Evolutionary conservation across 352 stramenopile species (phyloP), one percentile per base, ranked within the genome.

Genomic region (Phytophthora citrophthora): DNA sequence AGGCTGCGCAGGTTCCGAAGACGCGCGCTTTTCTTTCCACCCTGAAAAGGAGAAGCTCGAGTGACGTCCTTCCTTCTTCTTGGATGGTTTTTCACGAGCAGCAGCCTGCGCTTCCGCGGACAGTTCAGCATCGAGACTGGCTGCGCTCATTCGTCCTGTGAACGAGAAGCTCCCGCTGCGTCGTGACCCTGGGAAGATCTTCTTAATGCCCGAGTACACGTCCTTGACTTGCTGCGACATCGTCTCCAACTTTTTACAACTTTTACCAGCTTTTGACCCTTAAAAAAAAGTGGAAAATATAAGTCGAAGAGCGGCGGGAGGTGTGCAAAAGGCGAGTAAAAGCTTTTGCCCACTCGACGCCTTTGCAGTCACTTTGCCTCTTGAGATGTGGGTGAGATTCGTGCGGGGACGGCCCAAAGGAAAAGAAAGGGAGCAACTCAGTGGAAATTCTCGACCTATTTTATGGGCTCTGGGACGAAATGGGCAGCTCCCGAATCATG

Each of bases 151-250:
- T n/a, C 74, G 74, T 0, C 73, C 58, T 20, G 60, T 64, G 48
- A 73, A 76, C 26, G 77, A 87, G 68, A 90, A 90, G 39, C 69
- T 74, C 18, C 73, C 74, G 48, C 70, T 82, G 54, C 83, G 77
- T 12, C 68, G 70, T 23, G 72, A 73, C 23, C 74, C 66, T 26
- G 83, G 77, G 62, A 86, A 84, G 64, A 90, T 85, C 79, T 92
- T 92, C 73, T 92, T 92, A 56, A 92, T 86, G 16, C 83, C 83
- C 54, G 83, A 83, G 61, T 88, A 88, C 8, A 92, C 81, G 64
- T 92, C 83, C 64, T 92, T 92, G 62, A 82, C 83, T 56, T 89
- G 78, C 51, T 92, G 80, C 32, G 76, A 77, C 81, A 92, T 91
- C 36, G 61, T 68, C 32, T 18, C 3, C 11, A 3, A 8, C 11